Base-by-base conservation (phyloP, 2,329 filamentous ascomycete genomes). In the Geosmithia morbida region DNA sequence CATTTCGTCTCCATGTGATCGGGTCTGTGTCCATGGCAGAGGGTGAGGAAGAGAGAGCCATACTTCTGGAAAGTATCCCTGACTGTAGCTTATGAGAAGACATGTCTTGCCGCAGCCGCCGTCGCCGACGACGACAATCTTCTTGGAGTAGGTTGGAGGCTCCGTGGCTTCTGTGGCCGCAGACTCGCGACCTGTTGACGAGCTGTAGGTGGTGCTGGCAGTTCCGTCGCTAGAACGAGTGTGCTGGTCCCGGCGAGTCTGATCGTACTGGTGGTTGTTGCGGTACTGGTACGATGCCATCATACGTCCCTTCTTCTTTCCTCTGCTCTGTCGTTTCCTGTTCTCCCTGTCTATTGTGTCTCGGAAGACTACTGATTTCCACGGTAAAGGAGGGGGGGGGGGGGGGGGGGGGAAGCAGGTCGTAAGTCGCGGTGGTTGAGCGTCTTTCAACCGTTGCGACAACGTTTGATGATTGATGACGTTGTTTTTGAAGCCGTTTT, bases 91-190 rank as follows among this genome's bases (percentile, higher is more conserved):
- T 67, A 98, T 98, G 66, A 98, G 73, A 56, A 98, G 72, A 71
- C 92, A 98, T 8, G 92, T 98, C 80, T 98, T 98, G 58, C 92
- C 92, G 66, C 92, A 98, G 52, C 92, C 92, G 57, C 92, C 92
- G 65, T 98, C 92, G 52, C 92, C 92, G 43, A 98, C 92, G 46
- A 98, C 92, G 43, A 98, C 92, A 62, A 98, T 92, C 76, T 98
- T 98, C 75, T 98, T 98, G 55, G 90, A 97, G 69, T 92, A 96
- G 49, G 87, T 79, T 3, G 90, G 89, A 20, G 85, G 87, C 61
- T 94, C 87, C 45, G 90, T 96, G 66, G 90, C 78, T 64, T 87
- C 82, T 47, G 90, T 96, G 51, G 76, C 81, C 50, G 85, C 79
- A 44, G 85, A 89, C 64, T 89, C 82, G 59, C 81, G 75, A 57